Evolutionary conservation across 164 flowering plant genomes (phyloP), one percentile per base, ranked within the genome.

Genomic region (Chimonanthus salicifolius): DNA sequence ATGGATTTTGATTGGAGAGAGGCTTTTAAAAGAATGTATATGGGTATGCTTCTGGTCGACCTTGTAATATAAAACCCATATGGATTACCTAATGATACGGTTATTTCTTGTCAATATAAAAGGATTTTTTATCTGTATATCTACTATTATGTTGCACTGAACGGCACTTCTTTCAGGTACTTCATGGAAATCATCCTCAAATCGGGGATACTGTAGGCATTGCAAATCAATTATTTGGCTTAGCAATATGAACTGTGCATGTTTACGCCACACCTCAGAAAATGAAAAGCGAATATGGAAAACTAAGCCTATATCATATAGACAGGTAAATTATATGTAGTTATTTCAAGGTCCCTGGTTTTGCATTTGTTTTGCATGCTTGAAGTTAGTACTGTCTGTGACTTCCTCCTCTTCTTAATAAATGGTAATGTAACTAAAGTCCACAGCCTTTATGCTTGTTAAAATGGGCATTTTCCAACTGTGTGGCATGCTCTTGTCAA

Each of bases 181-280:
- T 2, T 76, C 76, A 6, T 76, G 79, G 76, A 85, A 62, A 74
- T 74, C 81, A 44, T 74, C 74, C 62, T 83, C 85, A 63, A 67
- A 78, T 65, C 84, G 97, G 78, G 96, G 93, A 68, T 90, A 85
- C 74, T 92, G 96, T 75, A 43, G 73, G 67, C 79, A 75, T 16
- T 91, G 98, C 78, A 65, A 78, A 49, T 73, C 87, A 10, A 72
- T 92, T 46, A 89, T 91, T 74, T 94, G 97, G 97, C 87, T 88
- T 10, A 76, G 44, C 67, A 81, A 80, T 78, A 72, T 79, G 76
- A 83, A 78, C 74, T 90, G 94, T 78, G 62, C 83, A 10, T 83
- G 79, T 49, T 15, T 64, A 62, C 77, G 72, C 60, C n/a, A 47
- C 70, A 68, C 71, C 48, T 47, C 44, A 50, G 75, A 77, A 51